Evolutionary conservation across 1,284 basidiomycete species (phyloP), one percentile per base, ranked within the genome.

Genomic region (Athelia sp.): DNA sequence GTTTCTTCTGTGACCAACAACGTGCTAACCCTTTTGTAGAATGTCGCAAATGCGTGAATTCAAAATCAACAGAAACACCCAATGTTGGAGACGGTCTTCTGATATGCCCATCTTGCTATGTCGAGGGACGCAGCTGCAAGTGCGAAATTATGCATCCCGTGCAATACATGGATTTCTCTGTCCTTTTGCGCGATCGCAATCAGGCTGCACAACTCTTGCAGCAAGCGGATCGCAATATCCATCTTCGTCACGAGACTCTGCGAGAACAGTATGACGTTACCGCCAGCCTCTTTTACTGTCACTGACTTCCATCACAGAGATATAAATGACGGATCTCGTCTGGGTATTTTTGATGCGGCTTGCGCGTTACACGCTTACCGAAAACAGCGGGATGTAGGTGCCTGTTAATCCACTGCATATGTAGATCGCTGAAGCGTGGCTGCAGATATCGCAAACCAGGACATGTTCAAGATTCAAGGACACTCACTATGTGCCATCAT

Each of bases 101-200:
- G 22, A 62, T 87, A 3, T 90, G 88, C 59, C 67, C 84, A 0
- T 70, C 71, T n/a, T 90, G 87, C 62, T 90, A 83, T 56, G 74
- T 76, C 9, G 87, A 90, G 59, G 88, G 88, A 10, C 75, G 87
- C 22, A 75, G 70, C 15, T 90, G 87, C 57, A 56, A 49, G 32
- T 90, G 88, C 57, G 64, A 60, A 36, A 46, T 48, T 11, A 86
- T 89, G 86, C 52, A 64, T 10, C 78, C 84, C 0, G 68, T 71
- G 46, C 84, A 87, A 58, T 74, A 70, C 54, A 73, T 75, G 35
- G 66, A 72, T 2, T 72, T 75, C 50, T 52, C 54, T 2, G 57
- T 60, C 4, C 57, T 81, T 13, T 47, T 78, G 4, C 50, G 50
- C 17, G 63, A 64, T 11, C 67, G 74, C 46, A 76, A 80, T 52